Conservation (phyloP, 2,329 filamentous ascomycete species). For the Rugonectria rugulosa region DNA sequence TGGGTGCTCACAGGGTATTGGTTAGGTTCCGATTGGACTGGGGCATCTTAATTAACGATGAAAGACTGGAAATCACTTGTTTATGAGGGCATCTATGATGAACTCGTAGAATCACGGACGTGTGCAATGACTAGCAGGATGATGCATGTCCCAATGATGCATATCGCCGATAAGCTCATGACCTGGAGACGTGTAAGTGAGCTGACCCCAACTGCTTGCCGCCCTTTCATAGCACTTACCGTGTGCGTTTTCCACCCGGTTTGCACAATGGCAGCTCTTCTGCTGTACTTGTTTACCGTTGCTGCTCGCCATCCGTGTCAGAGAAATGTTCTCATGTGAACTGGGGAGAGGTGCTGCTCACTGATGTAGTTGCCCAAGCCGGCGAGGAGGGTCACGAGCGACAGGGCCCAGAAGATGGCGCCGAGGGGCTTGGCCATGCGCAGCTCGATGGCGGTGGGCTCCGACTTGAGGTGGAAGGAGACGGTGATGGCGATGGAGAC, state of each 20-base stretch:
- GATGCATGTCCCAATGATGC: conserved; percentile 72
- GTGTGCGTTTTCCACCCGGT: conserved; percentile 91
- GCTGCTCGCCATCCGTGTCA: conserved; percentile 46
- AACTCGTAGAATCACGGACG: conserved; percentile 28
- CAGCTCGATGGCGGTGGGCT: conserved; percentile 74
- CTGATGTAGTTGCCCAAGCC: conserved; percentile 89
- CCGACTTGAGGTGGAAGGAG: conserved; percentile 86
- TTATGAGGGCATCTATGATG: conserved; percentile 6
- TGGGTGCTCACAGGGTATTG: conserved; percentile 17
- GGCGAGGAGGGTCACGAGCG: conserved; percentile 76
- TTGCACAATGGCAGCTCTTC: conserved; percentile 84
- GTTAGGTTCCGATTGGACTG: neutral
- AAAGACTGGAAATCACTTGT: conserved; percentile 19
- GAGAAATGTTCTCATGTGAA: neutral
- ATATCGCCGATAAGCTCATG: conserved; percentile 66
- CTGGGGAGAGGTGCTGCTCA: conserved; percentile 43
- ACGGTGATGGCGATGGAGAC: conserved; percentile 90
- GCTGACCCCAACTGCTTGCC: neutral
- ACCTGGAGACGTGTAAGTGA: conserved; percentile 51
- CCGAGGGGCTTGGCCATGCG: conserved; percentile 85
- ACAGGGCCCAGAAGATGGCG: conserved; percentile 85
- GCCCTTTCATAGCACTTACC: conserved; percentile 53
- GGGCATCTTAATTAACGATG: neutral
- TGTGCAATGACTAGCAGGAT: conserved; percentile 64
- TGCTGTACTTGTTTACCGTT: conserved; percentile 81